Base-by-base conservation (phyloP, 257 asterid genomes). In the Solanum acaule region DNA sequence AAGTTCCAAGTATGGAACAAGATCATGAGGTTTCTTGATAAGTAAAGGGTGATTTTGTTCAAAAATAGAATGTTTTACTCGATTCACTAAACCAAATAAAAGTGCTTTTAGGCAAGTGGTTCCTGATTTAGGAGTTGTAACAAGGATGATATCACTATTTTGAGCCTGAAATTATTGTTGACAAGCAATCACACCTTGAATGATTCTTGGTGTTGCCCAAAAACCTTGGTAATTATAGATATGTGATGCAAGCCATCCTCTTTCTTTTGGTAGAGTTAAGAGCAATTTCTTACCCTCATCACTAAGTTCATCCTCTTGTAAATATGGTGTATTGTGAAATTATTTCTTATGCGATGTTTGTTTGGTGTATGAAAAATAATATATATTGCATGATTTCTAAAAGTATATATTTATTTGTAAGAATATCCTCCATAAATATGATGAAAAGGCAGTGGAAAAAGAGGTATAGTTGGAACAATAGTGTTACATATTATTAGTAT, bases 51-150 rank as follows among this genome's bases (percentile, higher is more conserved):
- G 78, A 12, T 35, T 35, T 72, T 73, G 16, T 35, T 10, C 49
- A 8, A 35, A 75, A 75, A 35, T 8, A 20, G 82, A 2, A 9
- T 20, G 5, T 22, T 6, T 14, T 1, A 5, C 9, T 40, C 89
- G 85, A 13, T 89, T 88, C 11, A 83, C 18, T 23, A 83, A 18
- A 42, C 78, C 29, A 14, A 87, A 89, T n/a, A 85, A 5, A 23
- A 89, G 35, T 4, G 90, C 71, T 70, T 84, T 87, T 8, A 89
- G 20, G 88, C 91, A 87, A 4, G 49, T 85, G 18, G 87, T 87
- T 68, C 91, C 88, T 23, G 90, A 84, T 87, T 90, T 40, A 40
- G 38, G 38, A 35, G 38, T 35, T 35, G 38, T 35, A 35, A 35
- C 38, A 35, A 35, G 38, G 38, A 35, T 35, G 2, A 35, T 35